Evolutionary conservation across 192 early-diverging fungal genomes (phyloP).

Genomic region (Endogone sp.): DNA sequence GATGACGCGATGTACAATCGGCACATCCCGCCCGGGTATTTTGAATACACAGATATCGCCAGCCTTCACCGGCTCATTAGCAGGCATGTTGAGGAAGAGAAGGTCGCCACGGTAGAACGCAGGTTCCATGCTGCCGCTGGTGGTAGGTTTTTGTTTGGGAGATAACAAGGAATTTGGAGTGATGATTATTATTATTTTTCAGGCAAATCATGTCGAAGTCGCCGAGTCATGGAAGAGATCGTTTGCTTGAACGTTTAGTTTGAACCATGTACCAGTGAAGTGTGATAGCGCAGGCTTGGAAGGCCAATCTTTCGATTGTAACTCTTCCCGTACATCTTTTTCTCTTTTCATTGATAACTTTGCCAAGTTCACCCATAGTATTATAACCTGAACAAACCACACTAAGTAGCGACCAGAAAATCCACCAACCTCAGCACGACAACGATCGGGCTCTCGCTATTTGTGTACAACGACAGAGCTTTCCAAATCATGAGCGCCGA

Average conservation of each 20-base stretch:
- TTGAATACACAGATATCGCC: conserved; percentile 98
- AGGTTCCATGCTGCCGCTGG: conserved; percentile 94
- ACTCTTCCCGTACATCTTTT: no score
- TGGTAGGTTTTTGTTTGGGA: background rate
- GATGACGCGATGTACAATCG: conserved; percentile 96
- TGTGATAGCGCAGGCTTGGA: no score
- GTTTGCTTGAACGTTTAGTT: no score
- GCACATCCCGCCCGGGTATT: conserved; percentile 80
- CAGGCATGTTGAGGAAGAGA: conserved; percentile 75
- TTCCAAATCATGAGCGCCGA: conserved; percentile 99
- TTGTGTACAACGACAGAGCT: conserved; percentile 76
- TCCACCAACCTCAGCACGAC: conserved; percentile 82
- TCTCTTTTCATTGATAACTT: background rate
- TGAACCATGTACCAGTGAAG: no score
- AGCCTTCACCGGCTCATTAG: conserved; percentile 64
- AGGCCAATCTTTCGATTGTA: no score
- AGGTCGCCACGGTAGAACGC: conserved; percentile 94
- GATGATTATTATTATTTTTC: no score
- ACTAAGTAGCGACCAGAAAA: background rate
- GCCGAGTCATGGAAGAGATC: no score
- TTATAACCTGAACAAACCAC: no score
- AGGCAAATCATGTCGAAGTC: background rate
- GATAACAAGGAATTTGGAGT: background rate
- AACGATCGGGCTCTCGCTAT: conserved; percentile 94
- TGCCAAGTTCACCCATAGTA: no score